Base-by-base conservation (phyloP, 2,329 filamentous ascomycete species). In the Ascochyta koolunga region DNA sequence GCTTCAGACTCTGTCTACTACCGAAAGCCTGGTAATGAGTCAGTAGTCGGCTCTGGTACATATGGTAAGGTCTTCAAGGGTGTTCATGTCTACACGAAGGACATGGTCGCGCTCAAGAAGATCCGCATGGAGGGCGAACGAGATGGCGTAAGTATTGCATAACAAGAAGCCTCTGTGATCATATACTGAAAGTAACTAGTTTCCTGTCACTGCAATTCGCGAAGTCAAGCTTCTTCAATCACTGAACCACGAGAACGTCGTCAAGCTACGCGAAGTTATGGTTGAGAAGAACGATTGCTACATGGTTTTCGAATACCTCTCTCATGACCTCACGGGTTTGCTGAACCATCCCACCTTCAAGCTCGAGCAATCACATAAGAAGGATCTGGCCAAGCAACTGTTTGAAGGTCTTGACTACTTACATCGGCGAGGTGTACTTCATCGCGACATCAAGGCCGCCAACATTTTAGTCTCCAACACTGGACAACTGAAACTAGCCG, bases 281-380 rank as follows among this genome's bases (percentile, higher is more conserved):
- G 95, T 99, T 2, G 95, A 99, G 77, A 90, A 89, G 71, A 98
- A 98, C 64, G 93, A 98, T 76, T 99, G 95, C 74, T 99, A 96
- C 77, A 99, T 99, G 95, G 95, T 99, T 3, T 99, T 99, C 62
- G 95, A 99, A 74, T 99, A 99, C 71, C 83, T 98, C 27, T 93
- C 95, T 1, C 95, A 99, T 73, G 95, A 99, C 73, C 80, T 99
- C 56, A 99, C 95, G 2, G 95, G 95, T 13, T 81, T 99, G 27
- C 85, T 99, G 56, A 98, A 98, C 67, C 95, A 99, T 69, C 95
- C 95, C 0, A 89, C 89, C 0, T 99, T 96, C 77, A 88, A 88
- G 55, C 84, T 99, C 13, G 89, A 95, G 32, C 79, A 86, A 4
- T 86, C 89, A 0, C 93, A 98, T 73, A 96, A 92, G 77, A 99